A percentile compares a stretch with the other conserved stretches of the same genome.
These are phyloP conservation scores for Zymoseptoria crescenta DNA, from an alignment of 2,329 filamentous ascomycete species.

Conservation along the genomic window DNA sequence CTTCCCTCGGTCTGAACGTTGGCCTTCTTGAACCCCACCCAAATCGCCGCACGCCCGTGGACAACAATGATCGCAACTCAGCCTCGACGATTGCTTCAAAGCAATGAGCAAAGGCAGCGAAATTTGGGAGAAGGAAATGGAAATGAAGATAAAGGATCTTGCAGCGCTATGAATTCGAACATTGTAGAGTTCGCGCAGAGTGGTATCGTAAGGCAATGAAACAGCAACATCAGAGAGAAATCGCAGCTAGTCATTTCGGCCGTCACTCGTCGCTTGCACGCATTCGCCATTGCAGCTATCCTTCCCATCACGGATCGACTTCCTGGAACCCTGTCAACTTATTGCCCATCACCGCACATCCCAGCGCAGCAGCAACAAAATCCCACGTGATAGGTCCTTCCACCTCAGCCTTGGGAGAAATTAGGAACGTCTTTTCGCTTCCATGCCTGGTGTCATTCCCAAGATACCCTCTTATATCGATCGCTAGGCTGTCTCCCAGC, in stretches of 20 bases:
- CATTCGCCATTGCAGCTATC: not conserved
- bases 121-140: not conserved
- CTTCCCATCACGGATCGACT: not conserved
- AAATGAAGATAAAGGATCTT: not conserved
- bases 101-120: not conserved
- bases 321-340: not conserved
- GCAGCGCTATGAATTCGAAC: not conserved
- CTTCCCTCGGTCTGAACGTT: not conserved
- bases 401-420: conserved; percentile 4
- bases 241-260: not conserved
- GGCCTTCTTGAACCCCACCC: not conserved
- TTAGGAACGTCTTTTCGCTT: conserved; percentile 13
- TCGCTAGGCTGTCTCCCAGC: conserved; percentile 24
- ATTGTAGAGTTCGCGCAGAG: not conserved
- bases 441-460: conserved; percentile 15
- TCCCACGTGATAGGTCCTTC: conserved; percentile 8
- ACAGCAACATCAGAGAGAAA: not conserved
- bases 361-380: conserved; percentile 18
- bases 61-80: not conserved
- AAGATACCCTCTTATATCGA: conserved; percentile 15
- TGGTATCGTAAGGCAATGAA: not conserved
- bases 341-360: conserved; percentile 15
- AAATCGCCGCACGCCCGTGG: not conserved
- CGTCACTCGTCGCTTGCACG: not conserved
- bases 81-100: not conserved